Conservation (phyloP, 2,329 filamentous ascomycete species). For the Mariannaea elegans region DNA sequence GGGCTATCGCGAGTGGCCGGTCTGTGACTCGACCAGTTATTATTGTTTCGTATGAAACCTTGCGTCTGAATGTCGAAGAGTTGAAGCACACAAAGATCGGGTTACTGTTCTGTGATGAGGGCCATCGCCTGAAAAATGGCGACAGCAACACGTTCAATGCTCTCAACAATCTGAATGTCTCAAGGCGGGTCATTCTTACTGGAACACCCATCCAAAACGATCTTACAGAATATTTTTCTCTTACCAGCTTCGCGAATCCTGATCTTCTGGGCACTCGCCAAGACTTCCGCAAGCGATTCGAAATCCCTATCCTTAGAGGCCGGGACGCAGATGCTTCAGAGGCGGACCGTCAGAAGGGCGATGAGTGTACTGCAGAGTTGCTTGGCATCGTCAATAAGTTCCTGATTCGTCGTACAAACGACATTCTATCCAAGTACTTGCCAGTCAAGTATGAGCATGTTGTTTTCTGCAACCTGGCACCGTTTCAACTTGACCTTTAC, state of each 20-base stretch:
- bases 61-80: constrained; percentile 90
- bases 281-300: constrained; percentile 94
- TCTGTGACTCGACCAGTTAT: constrained; percentile 90
- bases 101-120: constrained; percentile 93
- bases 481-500: constrained; percentile 92
- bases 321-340: constrained; percentile 91
- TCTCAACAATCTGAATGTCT: constrained; percentile 89
- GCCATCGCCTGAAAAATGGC: constrained; percentile 94
- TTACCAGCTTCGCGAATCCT: constrained; percentile 97
- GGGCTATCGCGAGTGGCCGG: constrained; percentile 92
- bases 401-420: constrained; percentile 96
- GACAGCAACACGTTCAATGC: constrained; percentile 96
- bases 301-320: constrained; percentile 89
- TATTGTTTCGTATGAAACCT: constrained; percentile 97
- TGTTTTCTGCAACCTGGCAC: constrained; percentile 94
- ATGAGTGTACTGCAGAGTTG: constrained; percentile 83
- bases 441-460: constrained; percentile 99
- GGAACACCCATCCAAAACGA: constrained; percentile 99
- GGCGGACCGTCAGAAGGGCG: constrained; percentile 81
- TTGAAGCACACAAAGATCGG: constrained; percentile 91
- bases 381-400: constrained; percentile 94
- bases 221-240: constrained; percentile 94
- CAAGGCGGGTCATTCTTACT: constrained; percentile 90
- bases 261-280: constrained; percentile 86
- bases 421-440: constrained; percentile 96